Evolutionary conservation across 2,329 filamentous ascomycete genomes (phyloP).

Genomic region (Ascochyta pisi): DNA sequence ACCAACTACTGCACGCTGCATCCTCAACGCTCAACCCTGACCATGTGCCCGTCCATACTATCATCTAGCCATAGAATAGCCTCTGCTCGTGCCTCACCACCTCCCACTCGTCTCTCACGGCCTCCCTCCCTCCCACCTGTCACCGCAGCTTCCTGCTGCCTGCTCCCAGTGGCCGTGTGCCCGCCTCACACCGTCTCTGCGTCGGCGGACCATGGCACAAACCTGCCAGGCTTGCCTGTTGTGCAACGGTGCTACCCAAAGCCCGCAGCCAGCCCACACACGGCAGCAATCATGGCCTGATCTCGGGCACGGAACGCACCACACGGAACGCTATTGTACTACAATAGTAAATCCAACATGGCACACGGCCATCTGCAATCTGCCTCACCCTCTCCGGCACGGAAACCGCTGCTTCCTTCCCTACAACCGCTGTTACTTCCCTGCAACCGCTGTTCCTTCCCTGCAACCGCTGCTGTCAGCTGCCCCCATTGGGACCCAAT

Average conservation of each 20-base stretch:
- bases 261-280: slow-evolving; percentile 21
- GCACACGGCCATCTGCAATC: too few relatives aligned
- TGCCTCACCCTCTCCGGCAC: too few relatives aligned
- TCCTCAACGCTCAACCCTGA: too few relatives aligned
- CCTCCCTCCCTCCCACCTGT: too few relatives aligned
- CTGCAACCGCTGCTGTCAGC: slow-evolving; percentile 4
- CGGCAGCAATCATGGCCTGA: slow-evolving; percentile 29
- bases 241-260: slow-evolving; percentile 20
- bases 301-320: slow-evolving; percentile 10
- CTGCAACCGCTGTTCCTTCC: slow-evolving; percentile 1
- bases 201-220: slow-evolving; percentile 5
- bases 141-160: not conserved
- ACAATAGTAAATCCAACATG: too few relatives aligned
- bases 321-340: slow-evolving; percentile 1
- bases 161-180: slow-evolving; percentile 4
- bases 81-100: not conserved
- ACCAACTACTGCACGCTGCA: too few relatives aligned
- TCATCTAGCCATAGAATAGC: too few relatives aligned
- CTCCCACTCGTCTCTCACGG: not conserved
- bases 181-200: slow-evolving; percentile 8
- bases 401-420: too few relatives aligned
- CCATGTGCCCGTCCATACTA: too few relatives aligned
- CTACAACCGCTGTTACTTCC: too few relatives aligned
- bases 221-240: slow-evolving; percentile 8
- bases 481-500: slow-evolving; percentile 14